Percentiles rank a stretch among this genome's conserved stretches.
These are phyloP conservation scores for Cronartium ribicola DNA, from an alignment of 1,284 basidiomycete species.

Conservation along the genomic window DNA sequence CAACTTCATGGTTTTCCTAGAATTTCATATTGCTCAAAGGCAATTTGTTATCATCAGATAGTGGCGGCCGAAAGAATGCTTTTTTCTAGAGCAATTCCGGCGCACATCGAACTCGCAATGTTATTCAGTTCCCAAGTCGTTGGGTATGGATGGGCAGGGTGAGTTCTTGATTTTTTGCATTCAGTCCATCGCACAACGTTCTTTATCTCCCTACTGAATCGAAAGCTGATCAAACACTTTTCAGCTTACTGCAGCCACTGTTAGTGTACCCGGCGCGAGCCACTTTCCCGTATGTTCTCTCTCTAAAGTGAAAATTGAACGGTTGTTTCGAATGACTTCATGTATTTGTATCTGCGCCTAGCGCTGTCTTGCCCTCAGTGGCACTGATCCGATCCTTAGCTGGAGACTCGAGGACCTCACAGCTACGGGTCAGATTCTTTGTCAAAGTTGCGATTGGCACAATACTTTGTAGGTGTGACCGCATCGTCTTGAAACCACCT, in stretches of 20 bases:
- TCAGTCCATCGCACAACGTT: no score
- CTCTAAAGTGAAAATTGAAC: background rate
- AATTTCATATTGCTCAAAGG: background rate
- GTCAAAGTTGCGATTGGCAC: conserved; percentile 13
- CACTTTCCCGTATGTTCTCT: conserved; percentile 20
- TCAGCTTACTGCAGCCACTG: conserved; percentile 32
- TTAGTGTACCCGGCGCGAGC: conserved; percentile 25
- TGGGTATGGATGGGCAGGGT: conserved; percentile 40
- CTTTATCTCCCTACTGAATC: background rate
- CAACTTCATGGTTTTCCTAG: background rate
- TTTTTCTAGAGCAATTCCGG: conserved; percentile 9
- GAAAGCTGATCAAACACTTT: background rate
- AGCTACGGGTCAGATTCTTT: conserved; percentile 14
- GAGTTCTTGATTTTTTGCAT: background rate
- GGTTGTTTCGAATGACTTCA: background rate
- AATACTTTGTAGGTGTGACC: background rate
- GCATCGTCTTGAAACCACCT: no score
- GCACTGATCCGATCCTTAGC: conserved; percentile 22
- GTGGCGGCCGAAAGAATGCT: conserved; percentile 18
- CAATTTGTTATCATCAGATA: conserved; percentile 17
- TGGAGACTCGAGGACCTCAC: background rate
- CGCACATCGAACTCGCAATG: conserved; percentile 5
- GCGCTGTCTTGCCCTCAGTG: conserved; percentile 27
- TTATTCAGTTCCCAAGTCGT: conserved; percentile 33
- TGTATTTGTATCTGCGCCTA: background rate